Base-by-base conservation (phyloP, 192 early-diverging fungal genomes). In the Neocallimastix lanati region DNA sequence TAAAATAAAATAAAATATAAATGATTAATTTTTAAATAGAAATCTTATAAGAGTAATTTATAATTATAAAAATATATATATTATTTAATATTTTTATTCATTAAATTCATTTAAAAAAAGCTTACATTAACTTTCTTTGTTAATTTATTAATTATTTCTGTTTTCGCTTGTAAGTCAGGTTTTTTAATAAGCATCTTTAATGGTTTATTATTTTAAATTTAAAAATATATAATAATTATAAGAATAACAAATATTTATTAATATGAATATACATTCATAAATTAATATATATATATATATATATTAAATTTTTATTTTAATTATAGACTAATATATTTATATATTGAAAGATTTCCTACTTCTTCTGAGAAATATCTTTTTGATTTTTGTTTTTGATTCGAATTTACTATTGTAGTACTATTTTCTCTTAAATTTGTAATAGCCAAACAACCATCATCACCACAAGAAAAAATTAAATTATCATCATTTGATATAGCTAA, bases 181-280 rank as follows among this genome's bases (percentile, higher is more conserved):
- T 85, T 87, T 6, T 85, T 85, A 4, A 89, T 86, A 33, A 89
- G 80, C 58, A 89, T 88, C 88, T 88, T 14, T 0, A n/a, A n/a
- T n/a, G n/a, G n/a, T n/a, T n/a, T n/a, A n/a, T n/a, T n/a, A n/a
- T n/a, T n/a, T n/a, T n/a, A n/a, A n/a, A n/a, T n/a, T n/a, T n/a
- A n/a, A n/a, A 58, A 5, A 13, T 33, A 33, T 33, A 33, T 33
- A 6, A 33, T 33, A 33, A 33, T 33, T 6, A 33, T 6, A 33
- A 33, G 11, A 3, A 11, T 33, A 33, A 33, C 11, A 33, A 6
- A 33, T 33, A 33, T 33, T n/a, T n/a, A n/a, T n/a, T n/a, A n/a
- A n/a, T n/a, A n/a, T n/a, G n/a, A n/a, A n/a, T n/a, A n/a, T n/a
- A n/a, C n/a, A n/a, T n/a, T n/a, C n/a, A n/a, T n/a, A n/a, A n/a